These are phyloP conservation scores for Neoboletus brunneissimus DNA, from an alignment of 768 basidiomycete species.

Conservation along the genomic window DNA sequence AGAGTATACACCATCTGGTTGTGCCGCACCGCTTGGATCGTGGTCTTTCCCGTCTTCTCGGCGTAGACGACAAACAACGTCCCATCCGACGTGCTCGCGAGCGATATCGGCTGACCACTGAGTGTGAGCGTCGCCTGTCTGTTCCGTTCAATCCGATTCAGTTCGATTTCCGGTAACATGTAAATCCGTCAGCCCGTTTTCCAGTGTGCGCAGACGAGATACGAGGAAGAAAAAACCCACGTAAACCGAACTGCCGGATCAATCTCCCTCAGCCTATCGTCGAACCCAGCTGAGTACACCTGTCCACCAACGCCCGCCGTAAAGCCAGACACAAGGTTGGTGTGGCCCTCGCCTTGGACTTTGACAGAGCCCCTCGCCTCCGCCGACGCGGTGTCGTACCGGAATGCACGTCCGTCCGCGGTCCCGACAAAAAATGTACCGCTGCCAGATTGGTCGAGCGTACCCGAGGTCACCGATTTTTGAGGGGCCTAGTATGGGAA, in stretches of 20 bases:
- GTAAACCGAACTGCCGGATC: slow-evolving; percentile 33
- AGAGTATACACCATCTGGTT: slow-evolving; percentile 67
- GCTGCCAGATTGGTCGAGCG: slow-evolving; percentile 32
- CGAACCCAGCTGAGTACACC: slow-evolving; percentile 73
- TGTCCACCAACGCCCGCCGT: slow-evolving; percentile 45
- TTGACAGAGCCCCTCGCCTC: slow-evolving; percentile 29
- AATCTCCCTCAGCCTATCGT: slow-evolving; percentile 75
- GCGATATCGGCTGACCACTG: slow-evolving; percentile 61
- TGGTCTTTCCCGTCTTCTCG: slow-evolving; percentile 42
- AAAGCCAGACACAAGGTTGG: slow-evolving; percentile 65
- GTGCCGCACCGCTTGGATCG: slow-evolving; percentile 62
- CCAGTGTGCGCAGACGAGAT: no score
- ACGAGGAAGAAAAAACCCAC: slow-evolving; percentile 17
- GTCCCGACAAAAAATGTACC: slow-evolving; percentile 80
- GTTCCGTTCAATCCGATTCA: neutral
- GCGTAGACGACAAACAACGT: slow-evolving; percentile 56
- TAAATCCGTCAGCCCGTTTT: neutral
- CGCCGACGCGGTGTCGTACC: slow-evolving; percentile 46
- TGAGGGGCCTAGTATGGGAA: slow-evolving; percentile 61
- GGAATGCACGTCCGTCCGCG: slow-evolving; percentile 71
- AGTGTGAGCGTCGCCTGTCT: slow-evolving; percentile 55
- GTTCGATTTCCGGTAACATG: neutral
- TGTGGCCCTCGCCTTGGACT: slow-evolving; percentile 66
- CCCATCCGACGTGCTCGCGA: slow-evolving; percentile 57
- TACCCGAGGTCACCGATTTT: slow-evolving; percentile 69